Percentiles rank a stretch among this genome's conserved stretches.
Conservation (phyloP, 179 eudicot species). For the Patellifolia procumbens region DNA sequence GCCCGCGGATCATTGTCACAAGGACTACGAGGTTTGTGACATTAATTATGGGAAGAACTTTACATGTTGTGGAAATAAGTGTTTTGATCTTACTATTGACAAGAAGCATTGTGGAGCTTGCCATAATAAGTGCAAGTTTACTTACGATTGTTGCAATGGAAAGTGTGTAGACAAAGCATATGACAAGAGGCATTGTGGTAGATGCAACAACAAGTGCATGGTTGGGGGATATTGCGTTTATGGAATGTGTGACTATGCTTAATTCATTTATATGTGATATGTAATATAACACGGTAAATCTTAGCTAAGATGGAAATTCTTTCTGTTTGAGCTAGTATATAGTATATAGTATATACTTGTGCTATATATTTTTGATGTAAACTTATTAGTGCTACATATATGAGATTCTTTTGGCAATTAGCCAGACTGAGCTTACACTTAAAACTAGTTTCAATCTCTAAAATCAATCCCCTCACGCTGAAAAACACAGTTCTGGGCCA, state of each 20-base stretch:
- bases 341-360: background rate
- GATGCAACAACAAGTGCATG: constrained; percentile 48
- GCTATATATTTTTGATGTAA: background rate
- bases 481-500: no score
- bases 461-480: no score
- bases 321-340: background rate
- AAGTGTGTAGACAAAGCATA: constrained; percentile 49
- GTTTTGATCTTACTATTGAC: constrained; percentile 44
- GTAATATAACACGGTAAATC: background rate
- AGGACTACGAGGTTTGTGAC: constrained; percentile 44
- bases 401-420: background rate
- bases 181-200: constrained; percentile 63
- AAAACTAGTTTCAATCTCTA: background rate
- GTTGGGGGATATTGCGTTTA: constrained; percentile 44
- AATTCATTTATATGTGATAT: background rate
- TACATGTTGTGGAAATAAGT: constrained; percentile 71
- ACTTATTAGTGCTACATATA: background rate
- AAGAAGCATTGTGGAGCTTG: constrained; percentile 55
- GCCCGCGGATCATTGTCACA: constrained; percentile 57
- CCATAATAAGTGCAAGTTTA: constrained; percentile 45
- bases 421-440: background rate
- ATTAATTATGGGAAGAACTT: constrained; percentile 30
- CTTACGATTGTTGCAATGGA: constrained; percentile 50
- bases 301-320: background rate
- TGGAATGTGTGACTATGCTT: constrained; percentile 67